Evolutionary conservation across 768 basidiomycete species (phyloP).

Genomic region (Rhodosporidiobolus odoratus): DNA sequence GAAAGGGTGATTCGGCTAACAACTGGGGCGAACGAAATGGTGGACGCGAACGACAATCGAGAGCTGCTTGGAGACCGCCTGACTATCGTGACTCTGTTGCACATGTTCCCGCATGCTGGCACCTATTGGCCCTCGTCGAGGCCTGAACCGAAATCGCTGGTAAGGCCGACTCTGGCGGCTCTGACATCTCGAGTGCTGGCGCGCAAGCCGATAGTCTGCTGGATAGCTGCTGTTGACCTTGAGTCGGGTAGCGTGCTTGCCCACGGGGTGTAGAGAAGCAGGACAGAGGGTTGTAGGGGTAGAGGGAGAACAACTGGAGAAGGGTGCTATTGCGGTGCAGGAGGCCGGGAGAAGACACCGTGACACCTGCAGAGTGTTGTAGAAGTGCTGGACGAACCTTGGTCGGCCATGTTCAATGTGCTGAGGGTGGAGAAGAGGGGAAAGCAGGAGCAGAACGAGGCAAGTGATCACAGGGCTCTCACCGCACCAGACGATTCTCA

Average conservation of each 20-base stretch:
- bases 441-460: not conserved
- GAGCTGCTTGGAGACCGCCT: no score
- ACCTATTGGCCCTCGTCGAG: no score
- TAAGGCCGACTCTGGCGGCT: not conserved
- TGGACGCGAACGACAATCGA: no score
- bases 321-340: not conserved
- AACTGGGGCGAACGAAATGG: not conserved
- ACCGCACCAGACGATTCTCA: not conserved
- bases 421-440: not conserved
- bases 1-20: not conserved
- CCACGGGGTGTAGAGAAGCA: not conserved
- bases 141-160: not conserved
- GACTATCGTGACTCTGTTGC: no score
- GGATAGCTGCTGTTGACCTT: constrained; percentile 11
- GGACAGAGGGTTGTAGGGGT: not conserved
- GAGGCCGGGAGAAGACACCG: not conserved
- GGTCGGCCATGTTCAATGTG: constrained; percentile 23
- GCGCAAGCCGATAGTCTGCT: not conserved
- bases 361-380: not conserved
- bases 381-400: constrained; percentile 20
- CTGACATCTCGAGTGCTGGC: not conserved
- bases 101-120: no score
- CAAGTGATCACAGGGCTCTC: not conserved
- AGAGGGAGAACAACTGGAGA: not conserved
- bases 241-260: constrained; percentile 14